Evolutionary conservation across 2,329 filamentous ascomycete species (phyloP).

Genomic region (Verticillium tricorpus): DNA sequence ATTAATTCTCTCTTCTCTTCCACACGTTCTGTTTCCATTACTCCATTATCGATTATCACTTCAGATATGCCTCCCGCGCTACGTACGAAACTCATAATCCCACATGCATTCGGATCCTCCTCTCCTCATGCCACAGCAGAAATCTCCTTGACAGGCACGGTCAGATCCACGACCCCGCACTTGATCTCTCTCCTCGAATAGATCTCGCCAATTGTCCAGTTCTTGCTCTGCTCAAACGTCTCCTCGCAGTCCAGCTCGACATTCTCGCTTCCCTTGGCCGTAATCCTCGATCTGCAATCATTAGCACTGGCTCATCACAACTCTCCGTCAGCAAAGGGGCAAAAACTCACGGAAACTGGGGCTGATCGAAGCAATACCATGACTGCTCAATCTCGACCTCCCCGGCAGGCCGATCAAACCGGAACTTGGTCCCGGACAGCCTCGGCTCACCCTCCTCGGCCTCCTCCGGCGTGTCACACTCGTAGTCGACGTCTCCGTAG

Average conservation of each 20-base stretch:
- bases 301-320: background rate
- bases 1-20: too few relatives aligned
- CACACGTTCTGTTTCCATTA: too few relatives aligned
- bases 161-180: constrained; percentile 20
- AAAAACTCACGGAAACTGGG: constrained; percentile 10
- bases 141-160: constrained; percentile 20
- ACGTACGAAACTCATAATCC: too few relatives aligned
- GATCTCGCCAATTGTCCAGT: constrained; percentile 25
- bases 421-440: constrained; percentile 31
- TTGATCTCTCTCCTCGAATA: constrained; percentile 24
- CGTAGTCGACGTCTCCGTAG: constrained; percentile 40
- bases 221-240: constrained; percentile 19
- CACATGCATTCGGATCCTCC: too few relatives aligned
- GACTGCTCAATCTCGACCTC: constrained; percentile 41
- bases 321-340: background rate
- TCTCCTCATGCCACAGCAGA: constrained; percentile 17
- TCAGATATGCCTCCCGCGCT: too few relatives aligned
- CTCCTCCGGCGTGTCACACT: constrained; percentile 31
- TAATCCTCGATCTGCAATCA: constrained; percentile 18
- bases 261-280: constrained; percentile 18
- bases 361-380: constrained; percentile 41
- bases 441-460: constrained; percentile 14
- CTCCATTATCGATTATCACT: too few relatives aligned
- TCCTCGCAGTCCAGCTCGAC: constrained; percentile 25
- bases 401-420: constrained; percentile 31